Conservation (phyloP, 2,329 filamentous ascomycete species). For the Cyclaneusma minus region DNA sequence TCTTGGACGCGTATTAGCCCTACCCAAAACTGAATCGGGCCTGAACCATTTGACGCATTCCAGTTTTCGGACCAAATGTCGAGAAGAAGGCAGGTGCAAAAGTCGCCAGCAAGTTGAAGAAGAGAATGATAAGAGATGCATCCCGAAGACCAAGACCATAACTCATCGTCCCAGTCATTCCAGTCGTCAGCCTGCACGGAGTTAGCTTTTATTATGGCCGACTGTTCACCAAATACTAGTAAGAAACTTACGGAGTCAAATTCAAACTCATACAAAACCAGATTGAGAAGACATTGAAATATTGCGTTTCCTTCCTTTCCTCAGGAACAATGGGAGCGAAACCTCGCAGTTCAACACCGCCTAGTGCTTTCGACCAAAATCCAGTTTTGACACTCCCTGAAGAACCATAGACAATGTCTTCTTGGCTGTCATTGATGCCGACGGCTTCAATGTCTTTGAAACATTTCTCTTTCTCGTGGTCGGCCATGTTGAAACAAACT, state of each 20-base stretch:
- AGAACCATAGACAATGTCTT: too few relatives aligned
- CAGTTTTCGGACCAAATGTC: slow-evolving; percentile 43
- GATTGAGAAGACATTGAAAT: slow-evolving; percentile 41
- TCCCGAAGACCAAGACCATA: slow-evolving; percentile 41
- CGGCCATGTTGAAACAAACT: too few relatives aligned
- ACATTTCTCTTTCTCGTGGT: too few relatives aligned
- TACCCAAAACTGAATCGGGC: slow-evolving; percentile 47
- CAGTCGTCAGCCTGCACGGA: slow-evolving; percentile 24
- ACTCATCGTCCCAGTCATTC: slow-evolving; percentile 41
- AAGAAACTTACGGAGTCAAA: slow-evolving; percentile 36
- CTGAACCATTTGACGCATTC: slow-evolving; percentile 50
- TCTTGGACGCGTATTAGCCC: too few relatives aligned
- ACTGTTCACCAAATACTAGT: too few relatives aligned
- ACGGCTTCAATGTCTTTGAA: too few relatives aligned
- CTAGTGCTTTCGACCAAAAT: too few relatives aligned
- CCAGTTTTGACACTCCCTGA: too few relatives aligned
- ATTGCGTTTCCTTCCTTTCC: slow-evolving; percentile 34
- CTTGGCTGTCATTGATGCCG: too few relatives aligned
- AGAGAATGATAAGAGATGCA: slow-evolving; percentile 42
- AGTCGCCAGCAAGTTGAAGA: slow-evolving; percentile 42
- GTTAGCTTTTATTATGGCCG: slow-evolving; percentile 1
- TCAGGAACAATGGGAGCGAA: slow-evolving; percentile 38
- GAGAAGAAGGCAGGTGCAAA: slow-evolving; percentile 38
- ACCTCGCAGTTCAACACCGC: slow-evolving; percentile 36
- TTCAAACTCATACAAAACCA: slow-evolving; percentile 43